These are phyloP conservation scores for Metarhizium anisopliae DNA, from an alignment of 2,329 filamentous ascomycete genomes.

Conservation along the genomic window DNA sequence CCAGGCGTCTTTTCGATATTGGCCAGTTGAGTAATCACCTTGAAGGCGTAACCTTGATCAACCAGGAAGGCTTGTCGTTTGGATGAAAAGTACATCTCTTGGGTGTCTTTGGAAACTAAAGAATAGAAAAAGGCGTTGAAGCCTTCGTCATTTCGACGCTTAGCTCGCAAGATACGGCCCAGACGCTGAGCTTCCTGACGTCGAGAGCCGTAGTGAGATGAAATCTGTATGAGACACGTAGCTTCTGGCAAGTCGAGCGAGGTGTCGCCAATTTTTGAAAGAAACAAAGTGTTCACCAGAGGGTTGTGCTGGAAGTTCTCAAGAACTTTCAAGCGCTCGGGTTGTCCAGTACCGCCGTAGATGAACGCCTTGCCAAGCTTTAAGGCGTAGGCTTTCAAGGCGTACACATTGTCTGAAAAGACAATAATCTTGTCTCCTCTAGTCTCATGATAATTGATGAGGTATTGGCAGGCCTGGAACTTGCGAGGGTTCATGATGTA, in stretches of 20 bases:
- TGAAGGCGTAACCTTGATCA: constrained; percentile 97
- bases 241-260: constrained; percentile 96
- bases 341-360: constrained; percentile 78
- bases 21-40: constrained; percentile 91
- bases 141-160: constrained; percentile 91
- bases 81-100: constrained; percentile 96
- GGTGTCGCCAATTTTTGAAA: constrained; percentile 96
- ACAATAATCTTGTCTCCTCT: constrained; percentile 97
- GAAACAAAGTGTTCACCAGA: constrained; percentile 81
- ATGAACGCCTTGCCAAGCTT: constrained; percentile 85
- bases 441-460: constrained; percentile 96
- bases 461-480: constrained; percentile 92
- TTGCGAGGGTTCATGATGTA: constrained; percentile 98
- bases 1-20: constrained; percentile 79
- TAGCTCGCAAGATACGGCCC: constrained; percentile 87
- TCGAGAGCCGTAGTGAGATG: constrained; percentile 92
- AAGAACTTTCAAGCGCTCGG: constrained; percentile 76
- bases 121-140: constrained; percentile 99
- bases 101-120: constrained; percentile 91
- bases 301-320: constrained; percentile 95
- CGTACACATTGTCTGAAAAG: constrained; percentile 95
- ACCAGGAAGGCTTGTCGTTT: constrained; percentile 96
- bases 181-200: constrained; percentile 93
- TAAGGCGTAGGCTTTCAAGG: constrained; percentile 73
- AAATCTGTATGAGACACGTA: constrained; percentile 94